Percentiles rank a stretch among this genome's conserved stretches.
Evolutionary conservation across 805 yeast genomes (phyloP).

Genomic region (Maudiozyma turicensis): DNA sequence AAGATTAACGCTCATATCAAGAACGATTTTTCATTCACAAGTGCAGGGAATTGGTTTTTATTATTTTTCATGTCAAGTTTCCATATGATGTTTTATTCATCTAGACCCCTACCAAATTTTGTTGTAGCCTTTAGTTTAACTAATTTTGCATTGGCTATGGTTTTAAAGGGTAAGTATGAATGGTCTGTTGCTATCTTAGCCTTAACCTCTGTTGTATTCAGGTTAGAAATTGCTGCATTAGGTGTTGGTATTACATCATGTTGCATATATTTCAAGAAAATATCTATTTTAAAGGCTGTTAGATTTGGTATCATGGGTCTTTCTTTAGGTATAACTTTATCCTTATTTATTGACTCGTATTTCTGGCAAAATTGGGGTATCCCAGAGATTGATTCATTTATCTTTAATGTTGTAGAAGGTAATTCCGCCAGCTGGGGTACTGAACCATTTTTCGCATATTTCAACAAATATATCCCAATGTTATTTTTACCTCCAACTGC

Average conservation of each 20-base stretch:
- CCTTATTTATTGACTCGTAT: constrained; percentile 53
- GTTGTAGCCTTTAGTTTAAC: constrained; percentile 66
- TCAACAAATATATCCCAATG: constrained; percentile 35
- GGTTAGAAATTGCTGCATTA: constrained; percentile 60
- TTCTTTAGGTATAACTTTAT: constrained; percentile 35
- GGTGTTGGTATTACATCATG: constrained; percentile 40
- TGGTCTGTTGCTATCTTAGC: constrained; percentile 45
- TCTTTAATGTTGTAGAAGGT: constrained; percentile 70
- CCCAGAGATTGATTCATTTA: constrained; percentile 68
- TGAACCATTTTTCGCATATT: constrained; percentile 65
- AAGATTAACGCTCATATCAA: constrained; percentile 8
- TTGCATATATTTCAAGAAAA: constrained; percentile 37
- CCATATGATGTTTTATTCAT: constrained; percentile 69
- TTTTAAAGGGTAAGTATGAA: constrained; percentile 41
- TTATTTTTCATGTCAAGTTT: constrained; percentile 59
- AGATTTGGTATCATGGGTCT: constrained; percentile 40
- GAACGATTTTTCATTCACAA: constrained; percentile 9
- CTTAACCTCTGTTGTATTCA: constrained; percentile 56
- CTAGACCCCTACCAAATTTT: constrained; percentile 84
- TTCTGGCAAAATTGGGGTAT: constrained; percentile 59
- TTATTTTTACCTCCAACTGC: constrained; percentile 40
- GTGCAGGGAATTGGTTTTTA: constrained; percentile 48
- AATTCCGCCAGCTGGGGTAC: constrained; percentile 75
- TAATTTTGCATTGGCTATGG: constrained; percentile 41
- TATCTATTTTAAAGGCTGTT: constrained; percentile 33